phyloP scores from a whole-genome alignment of 768 basidiomycete species.

The Pleurotus eryngii region DNA sequence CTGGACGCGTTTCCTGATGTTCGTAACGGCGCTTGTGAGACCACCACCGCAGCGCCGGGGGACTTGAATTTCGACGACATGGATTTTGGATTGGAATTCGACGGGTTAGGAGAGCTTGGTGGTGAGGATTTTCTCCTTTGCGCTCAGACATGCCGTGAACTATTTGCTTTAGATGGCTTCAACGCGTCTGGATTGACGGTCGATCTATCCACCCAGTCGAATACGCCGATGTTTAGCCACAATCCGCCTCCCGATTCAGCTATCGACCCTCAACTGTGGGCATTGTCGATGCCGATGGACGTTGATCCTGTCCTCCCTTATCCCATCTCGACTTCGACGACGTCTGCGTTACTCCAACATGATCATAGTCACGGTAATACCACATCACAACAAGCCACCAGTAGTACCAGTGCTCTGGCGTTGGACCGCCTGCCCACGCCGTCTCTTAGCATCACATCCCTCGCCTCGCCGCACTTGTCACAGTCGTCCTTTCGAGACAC shows the following conservation, averaged over 20 bases:
- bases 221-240: neutral
- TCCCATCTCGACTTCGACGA: constrained; percentile 9
- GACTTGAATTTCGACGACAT: neutral
- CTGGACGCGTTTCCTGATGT: constrained; percentile 42
- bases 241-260: constrained; percentile 7
- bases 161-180: too few species aligned
- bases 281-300: constrained; percentile 17
- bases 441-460: constrained; percentile 1
- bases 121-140: neutral
- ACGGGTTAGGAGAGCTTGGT: neutral
- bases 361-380: neutral
- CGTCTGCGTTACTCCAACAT: neutral
- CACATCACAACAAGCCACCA: neutral
- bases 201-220: neutral
- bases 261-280: constrained; percentile 32
- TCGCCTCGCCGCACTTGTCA: constrained; percentile 9
- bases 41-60: neutral
- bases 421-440: neutral
- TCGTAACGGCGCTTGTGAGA: constrained; percentile 11
- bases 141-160: neutral
- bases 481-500: constrained; percentile 11
- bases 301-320: neutral
- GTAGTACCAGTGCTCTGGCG: neutral
- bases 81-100: neutral
- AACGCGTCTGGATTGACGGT: too few species aligned